phyloP scores from a whole-genome alignment of 345 rosid species.

The Gossypium thurberi region DNA sequence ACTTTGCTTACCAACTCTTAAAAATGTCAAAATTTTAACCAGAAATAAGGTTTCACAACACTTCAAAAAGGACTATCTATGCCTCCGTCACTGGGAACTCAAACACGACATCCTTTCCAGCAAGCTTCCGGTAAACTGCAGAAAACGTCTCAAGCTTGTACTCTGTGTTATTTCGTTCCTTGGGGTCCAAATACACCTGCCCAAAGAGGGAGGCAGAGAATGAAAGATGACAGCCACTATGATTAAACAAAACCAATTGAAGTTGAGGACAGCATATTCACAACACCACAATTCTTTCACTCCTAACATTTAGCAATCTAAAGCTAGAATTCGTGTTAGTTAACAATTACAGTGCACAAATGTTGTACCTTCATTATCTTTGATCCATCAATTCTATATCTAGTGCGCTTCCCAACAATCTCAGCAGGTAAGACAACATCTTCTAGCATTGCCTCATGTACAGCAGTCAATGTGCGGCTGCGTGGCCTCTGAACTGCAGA shows the following conservation, averaged over 20 bases:
- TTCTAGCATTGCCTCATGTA: conserved; percentile 84
- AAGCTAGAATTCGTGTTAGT: background rate
- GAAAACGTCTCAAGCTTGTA: conserved; percentile 72
- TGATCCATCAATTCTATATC: conserved; percentile 75
- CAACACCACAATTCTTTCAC: background rate
- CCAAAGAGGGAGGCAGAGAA: background rate
- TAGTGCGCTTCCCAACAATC: conserved; percentile 78
- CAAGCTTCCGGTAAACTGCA: conserved; percentile 77
- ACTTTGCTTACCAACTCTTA: background rate
- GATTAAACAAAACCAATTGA: background rate
- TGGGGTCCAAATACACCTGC: conserved; percentile 79
- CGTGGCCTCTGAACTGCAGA: conserved; percentile 88
- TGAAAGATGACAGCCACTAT: background rate
- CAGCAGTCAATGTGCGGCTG: conserved; percentile 74
- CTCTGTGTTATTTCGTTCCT: conserved; percentile 71
- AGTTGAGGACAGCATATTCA: background rate
- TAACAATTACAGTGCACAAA: background rate
- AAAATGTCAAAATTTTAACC: conserved; percentile 20
- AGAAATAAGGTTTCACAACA: conserved; percentile 1
- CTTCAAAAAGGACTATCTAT: conserved; percentile 15
- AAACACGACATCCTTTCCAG: conserved; percentile 76
- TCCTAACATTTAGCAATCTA: background rate
- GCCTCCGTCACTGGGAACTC: conserved; percentile 64
- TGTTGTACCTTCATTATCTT: conserved; percentile 71
- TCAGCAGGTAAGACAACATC: conserved; percentile 87